Conservation (phyloP, 2,329 filamentous ascomycete genomes). For the Aspergillus persii region DNA sequence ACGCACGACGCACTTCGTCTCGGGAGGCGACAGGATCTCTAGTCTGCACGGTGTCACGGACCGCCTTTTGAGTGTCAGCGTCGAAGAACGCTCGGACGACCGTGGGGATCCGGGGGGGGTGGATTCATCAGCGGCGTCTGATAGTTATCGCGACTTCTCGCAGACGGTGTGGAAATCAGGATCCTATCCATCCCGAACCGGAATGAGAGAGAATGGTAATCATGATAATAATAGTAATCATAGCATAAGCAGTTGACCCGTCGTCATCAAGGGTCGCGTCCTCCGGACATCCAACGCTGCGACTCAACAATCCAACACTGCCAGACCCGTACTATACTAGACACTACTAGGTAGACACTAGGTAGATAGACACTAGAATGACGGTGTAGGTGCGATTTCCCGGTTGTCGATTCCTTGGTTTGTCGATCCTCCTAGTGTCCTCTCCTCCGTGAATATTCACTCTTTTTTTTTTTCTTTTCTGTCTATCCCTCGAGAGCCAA, state of each 20-base stretch:
- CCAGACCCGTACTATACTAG: too few species aligned
- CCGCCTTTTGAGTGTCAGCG: conserved; percentile 20
- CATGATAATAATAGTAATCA: neutral
- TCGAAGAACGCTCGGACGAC: conserved; percentile 17
- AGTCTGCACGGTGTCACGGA: conserved; percentile 26
- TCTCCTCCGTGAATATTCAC: neutral
- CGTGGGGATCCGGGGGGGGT: conserved; percentile 2
- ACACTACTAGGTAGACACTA: too few species aligned
- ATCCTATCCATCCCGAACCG: neutral
- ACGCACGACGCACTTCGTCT: conserved; percentile 6
- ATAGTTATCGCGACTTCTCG: too few species aligned
- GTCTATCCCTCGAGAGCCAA: neutral
- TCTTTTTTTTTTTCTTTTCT: too few species aligned
- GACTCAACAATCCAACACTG: neutral
- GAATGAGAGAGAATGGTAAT: too few species aligned
- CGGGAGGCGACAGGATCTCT: conserved; percentile 22
- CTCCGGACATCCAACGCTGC: neutral
- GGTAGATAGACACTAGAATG: too few species aligned
- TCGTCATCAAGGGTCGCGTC: neutral
- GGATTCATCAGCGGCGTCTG: neutral
- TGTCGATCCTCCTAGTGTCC: conserved; percentile 12
- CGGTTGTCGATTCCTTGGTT: neutral
- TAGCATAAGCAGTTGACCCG: neutral
- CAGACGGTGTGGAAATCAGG: too few species aligned
- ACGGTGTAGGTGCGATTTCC: too few species aligned